Base-by-base conservation (phyloP, 106 monocot genomes). In the Acorus gramineus region DNA sequence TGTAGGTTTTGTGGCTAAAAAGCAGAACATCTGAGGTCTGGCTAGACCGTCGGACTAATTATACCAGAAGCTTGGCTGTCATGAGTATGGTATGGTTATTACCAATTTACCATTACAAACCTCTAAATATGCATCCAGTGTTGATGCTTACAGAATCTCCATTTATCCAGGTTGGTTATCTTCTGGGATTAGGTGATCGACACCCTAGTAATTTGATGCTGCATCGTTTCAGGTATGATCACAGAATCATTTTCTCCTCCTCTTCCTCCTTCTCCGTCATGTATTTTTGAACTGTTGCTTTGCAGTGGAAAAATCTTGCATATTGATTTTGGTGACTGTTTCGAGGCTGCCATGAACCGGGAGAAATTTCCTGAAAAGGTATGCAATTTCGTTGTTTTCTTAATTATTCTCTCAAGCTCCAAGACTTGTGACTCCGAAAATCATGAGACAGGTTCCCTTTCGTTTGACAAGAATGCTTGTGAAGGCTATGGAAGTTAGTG, bases 401-500 rank as follows among this genome's bases (percentile, higher is more conserved):
- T 44, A 46, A 14, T 51, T 62, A 47, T 48, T 47, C 55, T 56
- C n/a, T 53, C 14, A 7, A 55, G n/a, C 11, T 9, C 14, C 4
- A 11, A 4, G 50, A 45, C n/a, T 50, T 3, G 59, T 69, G 11
- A 59, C 14, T 66, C 14, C 2, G 53, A 14, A 12, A 4, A 3
- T 48, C 55, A 14, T 59, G 7, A 11, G 12, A 6, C 73, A 98
- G 96, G 96, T 98, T 42, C 96, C 96, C 51, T 98, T 98, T 71
- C 90, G 96, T 47, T 84, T 98, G 79, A 98, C 96, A 14, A 82
- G 96, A 73, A 98, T 98, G 96, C 88, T 98, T 56, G 91, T 98
- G 60, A 98, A 98, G 69, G 96, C 96, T 64, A 98, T 98, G 96
- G 96, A 91, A 77, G 96, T 98, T 55, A 98, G 96, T 81, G 96